Evolutionary conservation across 169 alveolate species (phyloP).

Genomic region (Cryptosporidium sp.): DNA sequence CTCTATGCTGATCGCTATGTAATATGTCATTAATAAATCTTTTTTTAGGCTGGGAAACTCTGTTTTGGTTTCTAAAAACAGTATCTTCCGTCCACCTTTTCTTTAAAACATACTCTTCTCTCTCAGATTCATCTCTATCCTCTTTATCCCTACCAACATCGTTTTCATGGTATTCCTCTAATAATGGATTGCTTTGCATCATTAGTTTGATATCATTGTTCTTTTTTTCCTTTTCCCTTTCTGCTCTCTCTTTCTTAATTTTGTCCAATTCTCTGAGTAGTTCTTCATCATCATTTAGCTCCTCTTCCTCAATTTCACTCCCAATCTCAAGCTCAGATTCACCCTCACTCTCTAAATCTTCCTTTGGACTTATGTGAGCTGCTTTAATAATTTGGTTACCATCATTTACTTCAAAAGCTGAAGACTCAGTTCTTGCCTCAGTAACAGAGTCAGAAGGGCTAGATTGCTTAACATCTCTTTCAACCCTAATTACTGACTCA

Average conservation of each 20-base stretch:
- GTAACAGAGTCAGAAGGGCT: background rate
- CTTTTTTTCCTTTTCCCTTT: conserved; percentile 3
- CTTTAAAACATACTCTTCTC: conserved; percentile 24
- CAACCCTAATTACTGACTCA: background rate
- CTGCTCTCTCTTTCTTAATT: conserved; percentile 20
- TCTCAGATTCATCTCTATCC: background rate
- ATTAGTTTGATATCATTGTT: conserved; percentile 19
- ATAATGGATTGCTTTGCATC: conserved; percentile 49
- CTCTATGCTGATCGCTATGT: conserved; percentile 44
- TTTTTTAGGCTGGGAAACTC: conserved; percentile 20
- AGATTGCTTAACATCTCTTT: background rate
- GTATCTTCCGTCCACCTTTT: conserved; percentile 72
- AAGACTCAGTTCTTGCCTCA: background rate
- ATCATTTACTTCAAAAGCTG: background rate
- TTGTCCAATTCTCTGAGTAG: conserved; percentile 40
- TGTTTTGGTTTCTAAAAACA: conserved; percentile 66
- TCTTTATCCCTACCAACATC: background rate
- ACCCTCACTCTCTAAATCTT: background rate
- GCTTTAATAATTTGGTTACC: background rate
- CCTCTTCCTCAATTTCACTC: background rate
- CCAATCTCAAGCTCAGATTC: conserved; percentile 17
- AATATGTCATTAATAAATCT: conserved; percentile 56
- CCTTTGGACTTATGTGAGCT: background rate
- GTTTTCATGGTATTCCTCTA: background rate
- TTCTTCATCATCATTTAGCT: conserved; percentile 54